These are phyloP conservation scores for Martiniozyma asiatica DNA, from an alignment of 1,139 yeast species.

Conservation along the genomic window DNA sequence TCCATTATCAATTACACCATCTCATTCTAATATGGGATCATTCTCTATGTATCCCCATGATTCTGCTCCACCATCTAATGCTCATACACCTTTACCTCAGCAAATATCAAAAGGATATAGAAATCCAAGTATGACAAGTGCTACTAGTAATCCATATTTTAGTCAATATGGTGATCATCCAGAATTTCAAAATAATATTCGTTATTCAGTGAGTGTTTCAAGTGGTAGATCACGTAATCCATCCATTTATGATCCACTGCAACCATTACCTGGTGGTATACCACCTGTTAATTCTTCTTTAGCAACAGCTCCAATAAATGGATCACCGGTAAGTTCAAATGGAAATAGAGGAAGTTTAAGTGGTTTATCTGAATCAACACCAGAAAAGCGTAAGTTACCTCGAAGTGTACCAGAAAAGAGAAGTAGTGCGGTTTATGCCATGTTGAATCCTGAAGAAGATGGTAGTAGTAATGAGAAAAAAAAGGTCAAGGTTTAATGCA, in stretches of 20 bases:
- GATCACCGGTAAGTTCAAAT: not conserved
- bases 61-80: no score
- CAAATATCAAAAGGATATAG: not conserved
- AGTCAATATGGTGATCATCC: constrained; percentile 11
- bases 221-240: constrained; percentile 17
- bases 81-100: constrained; percentile 1
- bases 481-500: no score
- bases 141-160: constrained; percentile 3
- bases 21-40: constrained; percentile 3
- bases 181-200: constrained; percentile 19
- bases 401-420: constrained; percentile 6
- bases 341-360: not conserved
- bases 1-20: constrained; percentile 5
- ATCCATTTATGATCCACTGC: constrained; percentile 23
- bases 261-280: constrained; percentile 18
- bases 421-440: constrained; percentile 6
- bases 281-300: constrained; percentile 2
- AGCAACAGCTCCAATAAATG: constrained; percentile 4
- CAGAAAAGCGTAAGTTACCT: not conserved
- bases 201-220: constrained; percentile 19
- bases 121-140: constrained; percentile 5
- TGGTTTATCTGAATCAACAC: not conserved
- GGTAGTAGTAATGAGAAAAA: not conserved
- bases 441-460: constrained; percentile 4
- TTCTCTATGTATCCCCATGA: no score